Conservation (phyloP, 345 rosid species). For the Reutealis trisperma region DNA sequence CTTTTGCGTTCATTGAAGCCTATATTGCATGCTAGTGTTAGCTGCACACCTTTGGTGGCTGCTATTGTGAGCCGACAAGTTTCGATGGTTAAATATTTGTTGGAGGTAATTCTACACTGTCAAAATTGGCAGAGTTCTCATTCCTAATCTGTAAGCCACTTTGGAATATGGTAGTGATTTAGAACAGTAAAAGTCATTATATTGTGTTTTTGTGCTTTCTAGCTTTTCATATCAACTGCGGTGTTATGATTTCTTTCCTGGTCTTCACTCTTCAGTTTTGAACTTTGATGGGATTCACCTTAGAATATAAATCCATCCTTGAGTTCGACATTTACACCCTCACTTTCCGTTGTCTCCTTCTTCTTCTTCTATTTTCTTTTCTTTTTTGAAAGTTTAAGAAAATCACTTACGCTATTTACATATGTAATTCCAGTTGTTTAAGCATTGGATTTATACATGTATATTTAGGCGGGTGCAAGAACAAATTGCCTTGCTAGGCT, state of each 20-base stretch:
- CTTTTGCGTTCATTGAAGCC: constrained; percentile 35
- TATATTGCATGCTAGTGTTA: constrained; percentile 35
- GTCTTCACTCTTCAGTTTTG: neutral
- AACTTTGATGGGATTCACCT: neutral
- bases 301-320: too few relatives aligned
- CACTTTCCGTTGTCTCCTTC: too few relatives aligned
- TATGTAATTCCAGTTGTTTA: neutral
- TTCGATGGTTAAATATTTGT: constrained; percentile 32
- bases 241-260: neutral
- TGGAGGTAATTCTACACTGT: constrained; percentile 27
- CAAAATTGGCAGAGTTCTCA: too few relatives aligned
- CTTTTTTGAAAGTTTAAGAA: neutral
- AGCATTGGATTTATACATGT: neutral
- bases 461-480: constrained; percentile 37
- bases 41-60: constrained; percentile 38
- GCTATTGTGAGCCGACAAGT: constrained; percentile 41
- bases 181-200: neutral
- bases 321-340: too few relatives aligned
- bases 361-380: too few relatives aligned
- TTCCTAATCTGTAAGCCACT: neutral
- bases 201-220: neutral
- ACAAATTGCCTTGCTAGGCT: constrained; percentile 28
- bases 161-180: neutral
- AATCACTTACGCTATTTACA: neutral
- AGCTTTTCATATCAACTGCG: neutral